These are phyloP conservation scores for Didymosphaeria variabile DNA, from an alignment of 2,329 filamentous ascomycete species.

Conservation along the genomic window DNA sequence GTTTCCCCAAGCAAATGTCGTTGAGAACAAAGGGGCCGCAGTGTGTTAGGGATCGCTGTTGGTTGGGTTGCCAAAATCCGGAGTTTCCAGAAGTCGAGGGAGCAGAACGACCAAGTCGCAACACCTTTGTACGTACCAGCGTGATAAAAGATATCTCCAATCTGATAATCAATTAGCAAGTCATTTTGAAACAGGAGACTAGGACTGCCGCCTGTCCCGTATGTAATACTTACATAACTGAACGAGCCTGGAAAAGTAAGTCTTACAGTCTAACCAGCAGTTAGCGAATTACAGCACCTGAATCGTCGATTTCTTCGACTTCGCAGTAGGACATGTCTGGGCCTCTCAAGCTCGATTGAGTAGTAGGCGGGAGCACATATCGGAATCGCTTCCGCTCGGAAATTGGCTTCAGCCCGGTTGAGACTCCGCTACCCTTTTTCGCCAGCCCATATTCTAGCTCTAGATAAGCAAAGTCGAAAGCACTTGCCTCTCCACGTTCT, in stretches of 20 bases:
- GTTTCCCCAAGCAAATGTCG: not conserved
- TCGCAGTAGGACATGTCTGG: not conserved
- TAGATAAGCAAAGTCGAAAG: constrained; percentile 16
- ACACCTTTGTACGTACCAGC: constrained; percentile 23
- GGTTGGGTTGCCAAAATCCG: not conserved
- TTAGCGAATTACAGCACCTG: constrained; percentile 18
- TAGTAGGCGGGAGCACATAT: not conserved
- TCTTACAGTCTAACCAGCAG: constrained; percentile 17
- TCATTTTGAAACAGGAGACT: not conserved
- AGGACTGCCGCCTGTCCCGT: not conserved
- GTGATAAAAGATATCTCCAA: constrained; percentile 45
- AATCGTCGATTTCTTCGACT: constrained; percentile 2
- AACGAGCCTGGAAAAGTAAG: constrained; percentile 24
- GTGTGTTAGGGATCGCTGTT: not conserved
- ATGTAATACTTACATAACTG: constrained; percentile 13
- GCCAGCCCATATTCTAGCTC: not conserved
- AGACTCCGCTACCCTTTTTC: not conserved
- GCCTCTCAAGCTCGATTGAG: not conserved
- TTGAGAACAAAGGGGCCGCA: not conserved
- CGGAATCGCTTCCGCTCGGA: not conserved
- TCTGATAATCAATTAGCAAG: constrained; percentile 22
- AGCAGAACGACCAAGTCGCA: not conserved
- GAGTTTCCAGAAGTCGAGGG: not conserved
- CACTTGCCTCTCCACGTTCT: constrained; percentile 37
- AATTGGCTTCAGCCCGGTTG: not conserved